Conservation (phyloP, 2,329 filamentous ascomycete genomes). For the Ceratocystis harringtonii region DNA sequence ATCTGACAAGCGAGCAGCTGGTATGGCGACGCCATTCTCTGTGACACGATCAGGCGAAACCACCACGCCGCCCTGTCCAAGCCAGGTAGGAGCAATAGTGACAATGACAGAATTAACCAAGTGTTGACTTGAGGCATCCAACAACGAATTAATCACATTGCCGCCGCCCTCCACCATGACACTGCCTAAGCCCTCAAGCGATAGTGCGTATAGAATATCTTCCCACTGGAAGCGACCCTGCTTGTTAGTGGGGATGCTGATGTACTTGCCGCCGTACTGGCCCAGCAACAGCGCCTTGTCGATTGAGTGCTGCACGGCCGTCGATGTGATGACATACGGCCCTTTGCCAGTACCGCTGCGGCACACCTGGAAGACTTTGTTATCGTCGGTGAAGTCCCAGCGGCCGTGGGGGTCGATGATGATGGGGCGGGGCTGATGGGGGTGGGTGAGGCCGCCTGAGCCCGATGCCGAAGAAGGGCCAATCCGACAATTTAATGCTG, state of each 20-base stretch:
- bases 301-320: slow-evolving; percentile 30
- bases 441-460: slow-evolving; percentile 18
- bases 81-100: slow-evolving; percentile 77
- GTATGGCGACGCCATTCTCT: slow-evolving; percentile 36
- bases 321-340: slow-evolving; percentile 53
- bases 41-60: slow-evolving; percentile 52
- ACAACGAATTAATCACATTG: slow-evolving; percentile 63
- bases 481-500: slow-evolving; percentile 69
- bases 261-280: slow-evolving; percentile 38
- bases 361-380: slow-evolving; percentile 52
- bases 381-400: slow-evolving; percentile 47
- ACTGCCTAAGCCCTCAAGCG: slow-evolving; percentile 48
- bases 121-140: slow-evolving; percentile 44
- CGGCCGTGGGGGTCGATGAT: slow-evolving; percentile 66
- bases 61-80: slow-evolving; percentile 69
- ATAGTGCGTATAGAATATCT: slow-evolving; percentile 45
- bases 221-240: slow-evolving; percentile 44
- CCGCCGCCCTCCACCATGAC: slow-evolving; percentile 90
- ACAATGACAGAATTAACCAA: slow-evolving; percentile 67
- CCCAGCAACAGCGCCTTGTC: slow-evolving; percentile 31
- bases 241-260: slow-evolving; percentile 26
- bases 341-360: slow-evolving; percentile 50
- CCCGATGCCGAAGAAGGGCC: slow-evolving; percentile 25
- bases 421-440: slow-evolving; percentile 59
- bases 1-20: slow-evolving; percentile 49